A percentile compares a stretch with the other conserved stretches of the same genome.
phyloP scores from a whole-genome alignment of 208 protist species.

The Trypanosoma vivax region DNA sequence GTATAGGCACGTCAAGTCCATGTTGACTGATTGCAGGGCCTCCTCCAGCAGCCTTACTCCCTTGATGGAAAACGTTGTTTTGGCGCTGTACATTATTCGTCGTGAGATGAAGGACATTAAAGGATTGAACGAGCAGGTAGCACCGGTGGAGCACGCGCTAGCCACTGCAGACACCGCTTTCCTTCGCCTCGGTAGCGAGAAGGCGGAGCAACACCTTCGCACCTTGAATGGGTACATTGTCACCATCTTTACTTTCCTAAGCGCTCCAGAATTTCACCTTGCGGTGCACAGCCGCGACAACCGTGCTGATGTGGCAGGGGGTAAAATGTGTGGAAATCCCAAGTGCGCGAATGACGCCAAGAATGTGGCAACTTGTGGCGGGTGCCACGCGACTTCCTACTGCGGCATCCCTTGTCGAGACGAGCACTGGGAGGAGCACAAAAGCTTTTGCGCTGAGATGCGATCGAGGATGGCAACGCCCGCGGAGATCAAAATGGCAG shows the following conservation, averaged over 20 bases:
- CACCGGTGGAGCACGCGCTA: conserved; percentile 36
- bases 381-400: conserved; percentile 74
- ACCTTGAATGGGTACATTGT: conserved; percentile 40
- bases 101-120: conserved; percentile 44
- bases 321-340: conserved; percentile 58
- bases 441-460: conserved; percentile 66
- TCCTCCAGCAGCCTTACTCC: conserved; percentile 12
- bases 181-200: conserved; percentile 21
- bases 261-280: conserved; percentile 54
- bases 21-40: conserved; percentile 19
- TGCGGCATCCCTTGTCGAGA: conserved; percentile 68
- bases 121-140: conserved; percentile 34
- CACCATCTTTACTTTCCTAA: conserved; percentile 37
- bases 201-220: conserved; percentile 39
- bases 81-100: conserved; percentile 50
- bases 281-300: conserved; percentile 62
- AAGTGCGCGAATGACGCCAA: conserved; percentile 43
- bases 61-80: conserved; percentile 33
- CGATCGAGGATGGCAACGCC: conserved; percentile 38
- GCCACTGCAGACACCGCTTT: conserved; percentile 37
- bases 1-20: conserved; percentile 27
- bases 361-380: conserved; percentile 75
- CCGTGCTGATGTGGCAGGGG: conserved; percentile 46
- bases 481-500: conserved; percentile 14
- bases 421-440: conserved; percentile 74